Evolutionary conservation across 805 yeast species (phyloP).

Genomic region (Teunomyces lycoperdinae): DNA sequence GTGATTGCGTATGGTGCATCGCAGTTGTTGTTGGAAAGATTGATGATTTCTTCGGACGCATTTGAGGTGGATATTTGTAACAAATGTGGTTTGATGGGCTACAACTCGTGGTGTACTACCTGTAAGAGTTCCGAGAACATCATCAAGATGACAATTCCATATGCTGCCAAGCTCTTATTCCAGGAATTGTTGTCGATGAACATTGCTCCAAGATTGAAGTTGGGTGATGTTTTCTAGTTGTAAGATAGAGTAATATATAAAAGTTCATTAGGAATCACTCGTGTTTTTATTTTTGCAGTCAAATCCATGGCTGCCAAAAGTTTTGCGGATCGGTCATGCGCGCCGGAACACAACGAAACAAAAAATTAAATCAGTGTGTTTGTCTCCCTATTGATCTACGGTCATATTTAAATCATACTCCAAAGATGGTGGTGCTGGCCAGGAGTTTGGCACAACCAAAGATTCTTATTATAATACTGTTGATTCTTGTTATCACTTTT

Average conservation of each 20-base stretch:
- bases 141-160: slow-evolving; percentile 93
- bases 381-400: neutral
- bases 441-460: slow-evolving; percentile 10
- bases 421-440: neutral
- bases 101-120: slow-evolving; percentile 96
- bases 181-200: slow-evolving; percentile 98
- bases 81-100: slow-evolving; percentile 94
- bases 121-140: slow-evolving; percentile 86
- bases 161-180: slow-evolving; percentile 96
- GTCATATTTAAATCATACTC: neutral
- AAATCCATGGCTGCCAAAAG: neutral
- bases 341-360: neutral
- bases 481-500: slow-evolving; percentile 10
- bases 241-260: neutral
- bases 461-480: slow-evolving; percentile 8
- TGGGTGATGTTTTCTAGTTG: slow-evolving; percentile 75
- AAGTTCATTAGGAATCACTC: neutral
- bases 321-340: neutral
- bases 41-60: slow-evolving; percentile 96
- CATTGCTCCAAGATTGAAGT: slow-evolving; percentile 90
- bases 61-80: slow-evolving; percentile 96
- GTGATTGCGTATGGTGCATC: slow-evolving; percentile 99
- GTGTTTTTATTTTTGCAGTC: neutral
- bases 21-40: slow-evolving; percentile 85
- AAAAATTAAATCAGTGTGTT: neutral